Evolutionary conservation across 352 stramenopile genomes (phyloP).

Genomic region (Globisporangium solare): DNA sequence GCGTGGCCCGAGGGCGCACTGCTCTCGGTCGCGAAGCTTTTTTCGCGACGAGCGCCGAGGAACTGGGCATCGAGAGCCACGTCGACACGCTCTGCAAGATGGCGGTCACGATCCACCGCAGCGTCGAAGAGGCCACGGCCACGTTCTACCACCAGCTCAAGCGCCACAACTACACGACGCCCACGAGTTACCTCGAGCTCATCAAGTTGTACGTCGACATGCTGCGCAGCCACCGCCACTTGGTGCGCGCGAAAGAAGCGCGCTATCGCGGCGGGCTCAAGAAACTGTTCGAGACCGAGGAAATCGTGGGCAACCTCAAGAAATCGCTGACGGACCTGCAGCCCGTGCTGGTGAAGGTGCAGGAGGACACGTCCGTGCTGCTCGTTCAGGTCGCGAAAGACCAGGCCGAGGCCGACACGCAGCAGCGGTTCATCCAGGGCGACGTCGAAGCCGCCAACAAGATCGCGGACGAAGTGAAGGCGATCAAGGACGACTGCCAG

Average conservation of each 20-base stretch:
- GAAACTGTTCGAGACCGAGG: slow-evolving; percentile 92
- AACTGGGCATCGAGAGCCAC: slow-evolving; percentile 84
- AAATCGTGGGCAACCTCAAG: slow-evolving; percentile 91
- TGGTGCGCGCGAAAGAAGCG: slow-evolving; percentile 81
- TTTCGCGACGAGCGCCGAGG: slow-evolving; percentile 77
- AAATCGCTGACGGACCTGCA: slow-evolving; percentile 89
- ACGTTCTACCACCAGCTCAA: slow-evolving; percentile 81
- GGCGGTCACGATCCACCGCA: slow-evolving; percentile 92
- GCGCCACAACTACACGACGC: slow-evolving; percentile 93
- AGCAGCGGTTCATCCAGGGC: slow-evolving; percentile 88
- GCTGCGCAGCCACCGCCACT: slow-evolving; percentile 78
- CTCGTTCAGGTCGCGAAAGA: slow-evolving; percentile 89
- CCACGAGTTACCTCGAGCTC: slow-evolving; percentile 94
- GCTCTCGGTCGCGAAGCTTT: slow-evolving; percentile 88
- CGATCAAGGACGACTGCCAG: slow-evolving; percentile 93
- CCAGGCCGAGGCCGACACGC: slow-evolving; percentile 89
- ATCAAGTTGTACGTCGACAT: slow-evolving; percentile 92
- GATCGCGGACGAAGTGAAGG: slow-evolving; percentile 89
- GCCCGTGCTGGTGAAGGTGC: slow-evolving; percentile 85
- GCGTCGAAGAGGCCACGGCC: slow-evolving; percentile 83
- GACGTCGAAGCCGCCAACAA: slow-evolving; percentile 90
- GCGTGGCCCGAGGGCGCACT: slow-evolving; percentile 93
- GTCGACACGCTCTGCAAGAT: slow-evolving; percentile 90
- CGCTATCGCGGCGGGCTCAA: slow-evolving; percentile 83
- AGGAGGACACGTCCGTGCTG: slow-evolving; percentile 83